phyloP scores from a whole-genome alignment of 495 filamentous ascomycete species.

The Trichoderma parareesei region DNA sequence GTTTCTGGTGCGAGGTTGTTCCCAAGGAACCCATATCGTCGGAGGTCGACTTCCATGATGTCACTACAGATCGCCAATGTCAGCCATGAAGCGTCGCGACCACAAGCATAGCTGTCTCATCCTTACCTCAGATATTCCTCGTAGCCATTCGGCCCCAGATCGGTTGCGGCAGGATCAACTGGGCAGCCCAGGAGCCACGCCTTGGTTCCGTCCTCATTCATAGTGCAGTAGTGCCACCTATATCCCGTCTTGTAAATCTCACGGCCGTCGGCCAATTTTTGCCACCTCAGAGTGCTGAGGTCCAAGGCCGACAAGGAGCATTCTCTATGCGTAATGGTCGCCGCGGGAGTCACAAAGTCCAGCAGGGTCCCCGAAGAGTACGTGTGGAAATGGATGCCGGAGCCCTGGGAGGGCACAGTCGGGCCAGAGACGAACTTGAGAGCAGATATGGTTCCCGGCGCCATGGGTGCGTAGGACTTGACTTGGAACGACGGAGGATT shows the following conservation, averaged over 20 bases:
- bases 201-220: slow-evolving; percentile 87
- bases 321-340: slow-evolving; percentile 71
- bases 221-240: slow-evolving; percentile 94
- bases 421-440: slow-evolving; percentile 83
- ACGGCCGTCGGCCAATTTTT: slow-evolving; percentile 82
- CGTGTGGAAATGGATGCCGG: slow-evolving; percentile 88
- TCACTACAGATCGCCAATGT: slow-evolving; percentile 45
- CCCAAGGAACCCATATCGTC: slow-evolving; percentile 74
- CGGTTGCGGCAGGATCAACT: slow-evolving; percentile 48
- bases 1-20: slow-evolving; percentile 60
- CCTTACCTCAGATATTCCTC: slow-evolving; percentile 65
- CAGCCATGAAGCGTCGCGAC: not conserved
- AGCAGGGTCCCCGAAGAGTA: slow-evolving; percentile 89
- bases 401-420: slow-evolving; percentile 77
- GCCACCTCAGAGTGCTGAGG: slow-evolving; percentile 79
- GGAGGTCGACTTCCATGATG: slow-evolving; percentile 83
- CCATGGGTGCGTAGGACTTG: slow-evolving; percentile 59
- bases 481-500: slow-evolving; percentile 59
- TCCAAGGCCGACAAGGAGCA: slow-evolving; percentile 87
- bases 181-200: slow-evolving; percentile 93
- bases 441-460: slow-evolving; percentile 78
- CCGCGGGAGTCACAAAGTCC: slow-evolving; percentile 87
- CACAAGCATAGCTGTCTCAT: not conserved
- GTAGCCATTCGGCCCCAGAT: slow-evolving; percentile 45
- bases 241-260: slow-evolving; percentile 85